Evolutionary conservation across 2,329 filamentous ascomycete genomes (phyloP).

Genomic region (Fusarium austroafricanum): DNA sequence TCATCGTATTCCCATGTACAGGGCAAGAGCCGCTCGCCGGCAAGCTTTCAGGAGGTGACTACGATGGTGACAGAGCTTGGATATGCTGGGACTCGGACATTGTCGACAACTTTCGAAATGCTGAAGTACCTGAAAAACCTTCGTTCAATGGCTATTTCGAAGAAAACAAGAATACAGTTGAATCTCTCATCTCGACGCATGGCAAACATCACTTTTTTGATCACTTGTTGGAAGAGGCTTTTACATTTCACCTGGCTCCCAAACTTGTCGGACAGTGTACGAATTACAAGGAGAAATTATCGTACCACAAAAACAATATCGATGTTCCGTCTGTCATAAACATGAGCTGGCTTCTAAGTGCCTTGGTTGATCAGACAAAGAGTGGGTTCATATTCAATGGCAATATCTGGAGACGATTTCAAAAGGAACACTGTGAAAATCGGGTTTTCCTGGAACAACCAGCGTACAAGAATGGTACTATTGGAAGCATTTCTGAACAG

Average conservation of each 20-base stretch:
- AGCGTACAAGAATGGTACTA: not conserved
- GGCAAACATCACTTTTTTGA: not conserved
- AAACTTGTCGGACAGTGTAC: not conserved
- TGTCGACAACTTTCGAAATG: not conserved
- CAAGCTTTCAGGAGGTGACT: constrained; percentile 5
- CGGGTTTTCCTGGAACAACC: not conserved
- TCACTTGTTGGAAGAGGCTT: not conserved
- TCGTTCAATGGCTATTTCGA: not conserved
- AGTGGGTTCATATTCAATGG: not conserved
- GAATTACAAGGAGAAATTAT: not conserved
- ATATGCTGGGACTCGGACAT: constrained; percentile 2
- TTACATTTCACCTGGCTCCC: constrained; percentile 1
- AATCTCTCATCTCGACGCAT: not conserved
- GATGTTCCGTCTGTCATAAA: not conserved
- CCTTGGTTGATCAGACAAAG: not conserved
- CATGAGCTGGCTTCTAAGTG: not conserved
- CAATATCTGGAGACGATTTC: not conserved
- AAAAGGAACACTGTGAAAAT: not conserved
- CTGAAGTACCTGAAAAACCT: not conserved
- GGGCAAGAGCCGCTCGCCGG: constrained; percentile 69
- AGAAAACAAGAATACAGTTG: not conserved
- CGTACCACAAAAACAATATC: not conserved
- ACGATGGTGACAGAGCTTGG: not conserved
- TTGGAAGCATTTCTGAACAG: not conserved
- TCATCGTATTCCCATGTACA: constrained; percentile 77